Evolutionary conservation across 345 rosid genomes (phyloP).

Genomic region (Syzygium oleosum): DNA sequence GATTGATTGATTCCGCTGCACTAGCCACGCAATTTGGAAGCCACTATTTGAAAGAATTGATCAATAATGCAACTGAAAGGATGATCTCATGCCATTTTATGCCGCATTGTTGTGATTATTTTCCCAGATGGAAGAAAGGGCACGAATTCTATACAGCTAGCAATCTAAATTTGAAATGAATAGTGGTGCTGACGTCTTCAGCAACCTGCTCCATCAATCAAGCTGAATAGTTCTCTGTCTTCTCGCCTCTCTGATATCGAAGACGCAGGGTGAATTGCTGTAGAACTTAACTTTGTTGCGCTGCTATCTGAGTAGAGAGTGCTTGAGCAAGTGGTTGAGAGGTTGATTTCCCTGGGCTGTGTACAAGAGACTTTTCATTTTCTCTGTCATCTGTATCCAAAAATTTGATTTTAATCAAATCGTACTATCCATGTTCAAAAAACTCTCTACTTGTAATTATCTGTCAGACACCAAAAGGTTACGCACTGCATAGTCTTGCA

Average conservation of each 20-base stretch:
- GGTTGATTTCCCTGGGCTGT: conserved; percentile 10
- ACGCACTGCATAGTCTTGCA: not conserved
- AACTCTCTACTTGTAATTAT: not conserved
- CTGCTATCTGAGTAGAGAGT: conserved; percentile 3
- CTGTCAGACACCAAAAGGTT: no score
- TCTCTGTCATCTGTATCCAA: conserved; percentile 8
- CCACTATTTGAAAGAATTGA: not conserved
- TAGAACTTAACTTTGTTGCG: not conserved
- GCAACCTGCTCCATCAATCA: not conserved
- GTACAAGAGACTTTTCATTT: conserved; percentile 1
- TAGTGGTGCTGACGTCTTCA: not conserved
- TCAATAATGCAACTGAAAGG: not conserved
- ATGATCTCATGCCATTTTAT: not conserved
- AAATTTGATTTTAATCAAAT: not conserved
- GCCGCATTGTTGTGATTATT: not conserved
- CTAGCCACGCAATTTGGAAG: not conserved
- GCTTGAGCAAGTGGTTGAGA: conserved; percentile 2
- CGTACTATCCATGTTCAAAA: not conserved
- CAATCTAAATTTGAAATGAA: not conserved
- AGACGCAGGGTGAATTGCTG: not conserved
- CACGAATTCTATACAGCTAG: not conserved
- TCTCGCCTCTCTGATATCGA: not conserved
- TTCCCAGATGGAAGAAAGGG: not conserved
- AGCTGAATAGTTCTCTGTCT: not conserved
- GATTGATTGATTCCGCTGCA: not conserved